A percentile compares a stretch with the other conserved stretches of the same genome.
Evolutionary conservation across 805 yeast genomes (phyloP).

Genomic region (Zygosaccharomyces bailii): DNA sequence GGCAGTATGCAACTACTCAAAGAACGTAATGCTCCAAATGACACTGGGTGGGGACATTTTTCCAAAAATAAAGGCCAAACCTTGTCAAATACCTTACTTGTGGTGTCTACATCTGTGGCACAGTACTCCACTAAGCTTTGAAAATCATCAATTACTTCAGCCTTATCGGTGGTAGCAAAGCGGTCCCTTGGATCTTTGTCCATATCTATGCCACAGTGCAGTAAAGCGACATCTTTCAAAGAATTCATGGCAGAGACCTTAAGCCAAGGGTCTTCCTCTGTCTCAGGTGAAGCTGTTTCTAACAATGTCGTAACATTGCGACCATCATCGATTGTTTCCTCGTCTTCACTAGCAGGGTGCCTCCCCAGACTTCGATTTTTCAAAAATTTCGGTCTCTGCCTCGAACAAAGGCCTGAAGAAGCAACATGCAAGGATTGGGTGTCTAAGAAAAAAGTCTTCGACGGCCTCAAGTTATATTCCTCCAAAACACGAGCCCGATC

Average conservation of each 20-base stretch:
- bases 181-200: conserved; percentile 65
- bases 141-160: conserved; percentile 54
- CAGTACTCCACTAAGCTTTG: conserved; percentile 70
- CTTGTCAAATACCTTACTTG: conserved; percentile 63
- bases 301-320: no score
- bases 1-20: conserved; percentile 77
- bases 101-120: conserved; percentile 76
- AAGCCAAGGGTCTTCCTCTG: conserved; percentile 83
- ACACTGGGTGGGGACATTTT: conserved; percentile 89
- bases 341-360: conserved; percentile 7
- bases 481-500: conserved; percentile 85
- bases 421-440: conserved; percentile 94
- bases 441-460: conserved; percentile 79
- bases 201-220: conserved; percentile 67
- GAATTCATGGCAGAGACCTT: conserved; percentile 72
- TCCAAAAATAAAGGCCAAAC: conserved; percentile 65
- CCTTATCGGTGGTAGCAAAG: conserved; percentile 55
- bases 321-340: conserved; percentile 21
- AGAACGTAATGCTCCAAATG: conserved; percentile 79
- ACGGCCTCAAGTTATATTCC: conserved; percentile 65
- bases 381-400: conserved; percentile 78
- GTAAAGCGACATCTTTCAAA: conserved; percentile 69
- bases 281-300: no score
- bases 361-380: conserved; percentile 45
- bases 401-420: conserved; percentile 85